Evolutionary conservation across 2,329 filamentous ascomycete species (phyloP).

Genomic region (Penicillium sp.): DNA sequence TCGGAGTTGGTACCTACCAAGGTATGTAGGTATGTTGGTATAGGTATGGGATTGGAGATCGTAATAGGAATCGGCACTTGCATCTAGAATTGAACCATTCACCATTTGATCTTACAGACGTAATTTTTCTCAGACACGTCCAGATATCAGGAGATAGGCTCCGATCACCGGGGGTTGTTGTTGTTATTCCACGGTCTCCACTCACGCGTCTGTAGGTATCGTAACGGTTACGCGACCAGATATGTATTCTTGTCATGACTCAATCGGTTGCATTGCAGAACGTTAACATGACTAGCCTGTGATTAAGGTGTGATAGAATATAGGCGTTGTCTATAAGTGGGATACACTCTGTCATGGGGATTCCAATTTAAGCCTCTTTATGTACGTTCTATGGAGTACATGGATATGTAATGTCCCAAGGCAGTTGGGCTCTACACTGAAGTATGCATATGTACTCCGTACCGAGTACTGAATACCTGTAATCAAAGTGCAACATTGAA

Average conservation of each 20-base stretch:
- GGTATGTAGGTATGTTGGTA: too few relatives aligned
- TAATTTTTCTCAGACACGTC: neutral
- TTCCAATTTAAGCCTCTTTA: neutral
- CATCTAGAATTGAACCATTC: neutral
- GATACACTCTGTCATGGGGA: too few relatives aligned
- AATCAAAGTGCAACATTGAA: constrained; percentile 10
- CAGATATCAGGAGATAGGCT: neutral
- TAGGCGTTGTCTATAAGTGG: neutral
- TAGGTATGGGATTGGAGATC: neutral
- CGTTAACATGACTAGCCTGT: neutral
- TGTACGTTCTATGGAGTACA: neutral
- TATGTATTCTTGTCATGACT: neutral
- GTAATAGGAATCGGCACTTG: neutral
- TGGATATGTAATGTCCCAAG: neutral
- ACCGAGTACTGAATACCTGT: constrained; percentile 1
- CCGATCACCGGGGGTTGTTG: neutral
- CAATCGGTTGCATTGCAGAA: neutral
- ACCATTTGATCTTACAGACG: neutral
- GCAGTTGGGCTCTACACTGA: neutral
- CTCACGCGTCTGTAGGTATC: constrained; percentile 3
- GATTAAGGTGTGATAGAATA: neutral
- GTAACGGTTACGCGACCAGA: neutral
- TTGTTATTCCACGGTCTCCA: neutral
- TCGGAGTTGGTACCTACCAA: neutral
- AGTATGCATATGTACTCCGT: neutral